Percentiles rank a stretch among this genome's conserved stretches.
Evolutionary conservation across 78 protist genomes (phyloP).

Genomic region (Bigelowiella natans): DNA sequence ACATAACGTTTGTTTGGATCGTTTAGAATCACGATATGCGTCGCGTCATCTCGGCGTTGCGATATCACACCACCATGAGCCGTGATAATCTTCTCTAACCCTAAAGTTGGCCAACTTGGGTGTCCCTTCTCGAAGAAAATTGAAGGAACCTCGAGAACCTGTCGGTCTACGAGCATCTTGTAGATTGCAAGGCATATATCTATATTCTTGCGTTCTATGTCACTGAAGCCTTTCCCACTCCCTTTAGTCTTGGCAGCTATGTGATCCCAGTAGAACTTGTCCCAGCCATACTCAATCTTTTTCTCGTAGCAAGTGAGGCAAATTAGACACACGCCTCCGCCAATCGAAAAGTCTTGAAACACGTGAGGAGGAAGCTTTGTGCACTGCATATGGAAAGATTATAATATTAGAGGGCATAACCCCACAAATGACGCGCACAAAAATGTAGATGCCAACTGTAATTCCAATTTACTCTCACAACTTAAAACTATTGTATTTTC

Average conservation of each 20-base stretch:
- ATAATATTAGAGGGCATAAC: not conserved
- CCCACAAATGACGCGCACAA: too few species aligned
- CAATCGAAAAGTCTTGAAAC: not conserved
- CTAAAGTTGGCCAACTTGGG: not conserved
- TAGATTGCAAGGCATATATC: not conserved
- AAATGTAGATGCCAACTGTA: too few species aligned
- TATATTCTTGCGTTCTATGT: not conserved
- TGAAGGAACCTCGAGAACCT: not conserved
- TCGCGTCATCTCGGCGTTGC: not conserved
- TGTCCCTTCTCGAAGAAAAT: not conserved
- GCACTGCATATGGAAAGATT: not conserved
- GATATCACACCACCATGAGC: not conserved
- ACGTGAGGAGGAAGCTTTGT: conserved; percentile 2
- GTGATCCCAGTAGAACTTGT: not conserved
- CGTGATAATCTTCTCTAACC: not conserved
- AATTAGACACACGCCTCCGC: conserved; percentile 10
- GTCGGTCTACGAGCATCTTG: not conserved
- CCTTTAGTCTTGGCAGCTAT: not conserved
- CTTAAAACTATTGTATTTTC: not conserved
- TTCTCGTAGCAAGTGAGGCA: not conserved
- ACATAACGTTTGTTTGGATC: not conserved
- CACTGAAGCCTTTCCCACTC: not conserved
- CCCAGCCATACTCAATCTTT: not conserved
- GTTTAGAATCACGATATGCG: not conserved
- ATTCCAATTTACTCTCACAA: too few species aligned